Percentiles rank a stretch among this genome's conserved stretches.
phyloP scores from a whole-genome alignment of 2,329 filamentous ascomycete genomes.

The Aureobasidium sp. region DNA sequence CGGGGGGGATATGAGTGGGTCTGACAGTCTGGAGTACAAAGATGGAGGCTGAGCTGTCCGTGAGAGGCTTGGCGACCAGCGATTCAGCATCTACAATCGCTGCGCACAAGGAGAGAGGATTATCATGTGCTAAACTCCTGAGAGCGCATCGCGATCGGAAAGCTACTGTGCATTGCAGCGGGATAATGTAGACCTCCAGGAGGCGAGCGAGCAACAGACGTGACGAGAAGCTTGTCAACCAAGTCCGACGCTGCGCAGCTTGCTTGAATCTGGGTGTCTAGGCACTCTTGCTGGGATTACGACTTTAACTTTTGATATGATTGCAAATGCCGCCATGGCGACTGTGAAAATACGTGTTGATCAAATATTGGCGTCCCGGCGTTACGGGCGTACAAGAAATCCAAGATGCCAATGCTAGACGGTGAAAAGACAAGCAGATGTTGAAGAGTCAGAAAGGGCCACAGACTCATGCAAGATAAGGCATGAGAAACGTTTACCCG shows the following conservation, averaged over 20 bases:
- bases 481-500: neutral
- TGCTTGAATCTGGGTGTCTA: neutral
- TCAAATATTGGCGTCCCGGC: constrained; percentile 2
- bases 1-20: constrained; percentile 10
- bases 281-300: neutral
- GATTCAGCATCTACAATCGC: neutral
- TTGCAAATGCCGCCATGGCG: neutral
- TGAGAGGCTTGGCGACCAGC: constrained; percentile 6
- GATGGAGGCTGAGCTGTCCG: constrained; percentile 11
- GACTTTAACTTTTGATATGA: neutral
- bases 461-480: constrained; percentile 5
- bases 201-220: neutral
- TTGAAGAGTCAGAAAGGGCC: neutral
- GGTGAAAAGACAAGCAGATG: neutral
- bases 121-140: neutral
- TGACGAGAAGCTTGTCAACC: neutral
- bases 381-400: neutral
- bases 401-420: neutral
- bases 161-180: neutral
- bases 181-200: neutral
- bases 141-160: neutral
- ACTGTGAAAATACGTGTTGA: neutral
- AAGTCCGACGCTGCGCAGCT: neutral
- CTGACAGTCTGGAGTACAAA: neutral
- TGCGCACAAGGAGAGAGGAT: neutral